Conservation (phyloP, 192 early-diverging fungal genomes). For the Coemansia sp. region DNA sequence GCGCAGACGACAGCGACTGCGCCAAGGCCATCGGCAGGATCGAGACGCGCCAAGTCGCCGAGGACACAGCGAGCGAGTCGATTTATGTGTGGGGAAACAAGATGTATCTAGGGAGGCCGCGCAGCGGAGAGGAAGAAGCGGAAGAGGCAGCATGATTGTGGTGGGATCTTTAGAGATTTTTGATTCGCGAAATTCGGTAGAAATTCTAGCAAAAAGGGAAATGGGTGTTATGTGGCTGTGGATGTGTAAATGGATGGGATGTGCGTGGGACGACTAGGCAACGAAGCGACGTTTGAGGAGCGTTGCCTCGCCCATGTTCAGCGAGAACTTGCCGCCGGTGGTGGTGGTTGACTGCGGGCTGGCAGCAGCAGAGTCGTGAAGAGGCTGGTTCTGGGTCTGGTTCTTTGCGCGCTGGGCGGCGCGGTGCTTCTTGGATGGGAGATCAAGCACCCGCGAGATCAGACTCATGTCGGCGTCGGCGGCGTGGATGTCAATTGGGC, state of each 20-base stretch:
- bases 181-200: too few relatives aligned
- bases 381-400: not conserved
- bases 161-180: not conserved
- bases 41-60: constrained; percentile 11
- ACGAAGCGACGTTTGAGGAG: constrained; percentile 52
- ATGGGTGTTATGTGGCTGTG: too few relatives aligned
- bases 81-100: constrained; percentile 54
- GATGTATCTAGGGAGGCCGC: constrained; percentile 37
- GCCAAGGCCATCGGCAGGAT: constrained; percentile 14
- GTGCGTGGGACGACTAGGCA: constrained; percentile 5
- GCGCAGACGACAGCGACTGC: constrained; percentile 11
- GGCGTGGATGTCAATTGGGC: constrained; percentile 50
- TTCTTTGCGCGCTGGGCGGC: constrained; percentile 25
- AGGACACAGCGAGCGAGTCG: constrained; percentile 12
- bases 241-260: too few relatives aligned
- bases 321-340: constrained; percentile 29
- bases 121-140: constrained; percentile 20
- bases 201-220: too few relatives aligned
- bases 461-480: constrained; percentile 51
- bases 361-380: not conserved
- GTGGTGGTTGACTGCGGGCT: not conserved
- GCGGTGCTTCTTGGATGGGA: constrained; percentile 50
- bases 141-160: constrained; percentile 5
- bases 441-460: constrained; percentile 48
- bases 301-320: constrained; percentile 55